Base-by-base conservation (phyloP, 2,329 filamentous ascomycete genomes). In the Penicillium polonicum region DNA sequence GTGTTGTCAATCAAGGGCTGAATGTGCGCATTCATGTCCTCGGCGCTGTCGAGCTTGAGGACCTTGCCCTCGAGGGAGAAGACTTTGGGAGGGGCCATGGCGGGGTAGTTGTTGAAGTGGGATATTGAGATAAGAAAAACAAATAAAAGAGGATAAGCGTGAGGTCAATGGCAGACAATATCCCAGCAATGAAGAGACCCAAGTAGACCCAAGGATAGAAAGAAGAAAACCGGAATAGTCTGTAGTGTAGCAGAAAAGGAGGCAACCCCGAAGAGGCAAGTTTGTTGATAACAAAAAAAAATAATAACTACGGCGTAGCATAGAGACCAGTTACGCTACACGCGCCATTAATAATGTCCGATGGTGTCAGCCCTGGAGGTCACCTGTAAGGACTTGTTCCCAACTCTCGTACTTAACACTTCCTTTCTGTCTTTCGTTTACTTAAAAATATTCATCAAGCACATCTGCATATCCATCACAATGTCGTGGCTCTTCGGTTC, bases 1-100 rank as follows among this genome's bases (percentile, higher is more conserved):
- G 84, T 78, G 78, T 87, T 88, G 58, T 86, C 84, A 62, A 85
- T 81, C 60, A 99, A 85, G 49, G 85, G 83, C 66, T 88, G 84
- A 70, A 97, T 90, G 75, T 97, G 88, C 65, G 89, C 81, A 75
- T 94, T 89, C 60, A 97, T 84, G 76, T 97, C 92, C 64, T 86
- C 88, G 51, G 90, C 91, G 41, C 88, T 91, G 80, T 95, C 88
- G 72, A 99, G 89, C 82, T 96, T 97, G 69, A 97, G 85, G 70
- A 89, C 89, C 80, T 89, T 94, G 76, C 90, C 92, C 77, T 96
- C 90, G 66, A 97, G 86, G 67, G 92, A 92, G 79, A 97, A 97
- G 71, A 77, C 63, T 79, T 83, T 84, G 61, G 78, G 74, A 68
- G 78, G 71, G 68, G 81, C 78, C 83, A 83, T 87, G 62, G 74